These are phyloP conservation scores for Canariomyces notabilis DNA, from an alignment of 2,329 filamentous ascomycete species.

Conservation along the genomic window DNA sequence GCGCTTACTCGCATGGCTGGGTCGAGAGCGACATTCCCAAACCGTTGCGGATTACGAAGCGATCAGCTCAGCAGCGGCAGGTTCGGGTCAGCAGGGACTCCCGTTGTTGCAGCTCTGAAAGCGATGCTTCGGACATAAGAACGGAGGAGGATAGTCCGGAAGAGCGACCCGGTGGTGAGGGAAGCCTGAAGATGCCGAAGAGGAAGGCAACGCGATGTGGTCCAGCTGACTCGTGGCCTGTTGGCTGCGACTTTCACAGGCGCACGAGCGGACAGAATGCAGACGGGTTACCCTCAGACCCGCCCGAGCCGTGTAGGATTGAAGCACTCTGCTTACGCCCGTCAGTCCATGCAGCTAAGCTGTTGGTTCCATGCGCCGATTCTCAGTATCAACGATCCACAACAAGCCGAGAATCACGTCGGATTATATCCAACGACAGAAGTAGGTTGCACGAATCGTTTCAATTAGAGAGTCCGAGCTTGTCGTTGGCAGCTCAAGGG, in stretches of 20 bases:
- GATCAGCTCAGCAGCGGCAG: slow-evolving; percentile 22
- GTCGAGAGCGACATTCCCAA: slow-evolving; percentile 28
- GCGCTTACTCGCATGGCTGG: not conserved
- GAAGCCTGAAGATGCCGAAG: slow-evolving; percentile 34
- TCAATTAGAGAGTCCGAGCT: not conserved
- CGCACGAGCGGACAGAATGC: not conserved
- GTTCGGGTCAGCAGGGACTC: slow-evolving; percentile 6
- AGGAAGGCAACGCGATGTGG: slow-evolving; percentile 25
- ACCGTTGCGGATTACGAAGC: slow-evolving; percentile 49
- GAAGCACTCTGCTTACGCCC: slow-evolving; percentile 6
- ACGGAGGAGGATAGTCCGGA: slow-evolving; percentile 25
- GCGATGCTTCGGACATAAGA: slow-evolving; percentile 26
- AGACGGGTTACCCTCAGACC: slow-evolving; percentile 4
- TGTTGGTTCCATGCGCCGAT: not conserved
- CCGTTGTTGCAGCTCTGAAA: slow-evolving; percentile 16
- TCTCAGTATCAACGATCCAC: slow-evolving; percentile 7
- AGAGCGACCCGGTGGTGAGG: slow-evolving; percentile 22
- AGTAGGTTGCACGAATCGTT: not conserved
- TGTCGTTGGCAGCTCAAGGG: not conserved
- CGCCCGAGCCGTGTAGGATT: not conserved
- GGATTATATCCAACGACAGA: too few relatives aligned
- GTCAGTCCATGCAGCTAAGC: not conserved
- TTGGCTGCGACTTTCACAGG: slow-evolving; percentile 1
- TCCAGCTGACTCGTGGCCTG: not conserved
- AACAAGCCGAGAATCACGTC: slow-evolving; percentile 5